Base-by-base conservation (phyloP, 78 protist genomes). In the Ministeria vibrans region DNA sequence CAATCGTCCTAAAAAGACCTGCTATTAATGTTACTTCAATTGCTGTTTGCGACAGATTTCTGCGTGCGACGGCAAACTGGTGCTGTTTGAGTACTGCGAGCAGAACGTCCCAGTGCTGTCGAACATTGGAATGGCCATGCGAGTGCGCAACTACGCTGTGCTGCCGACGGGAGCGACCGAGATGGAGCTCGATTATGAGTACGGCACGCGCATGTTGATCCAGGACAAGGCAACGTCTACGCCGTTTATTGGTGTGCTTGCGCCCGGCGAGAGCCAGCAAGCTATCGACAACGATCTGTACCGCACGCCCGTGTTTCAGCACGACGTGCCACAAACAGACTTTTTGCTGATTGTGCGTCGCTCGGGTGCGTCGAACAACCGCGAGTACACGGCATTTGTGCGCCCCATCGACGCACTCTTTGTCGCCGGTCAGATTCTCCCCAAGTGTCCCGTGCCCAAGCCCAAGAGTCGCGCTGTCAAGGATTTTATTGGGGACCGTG, bases 41-140 rank as follows among this genome's bases (percentile, higher is more conserved):
- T n/a, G n/a, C n/a, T n/a, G n/a, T n/a, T n/a, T n/a, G 78, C 42
- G 83, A 1, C 87, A 89, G 45, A 63, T 89, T 38, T 86, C 89
- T 5, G 92, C 78, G 11, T 69, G 86, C 53, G 92, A 89, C 15
- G 92, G 92, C 36, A 59, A 83, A 59, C 44, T 85, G 7, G 78
- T 85, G 0, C 81, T 89, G 27, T 25, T 80, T 15, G 92, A 89
- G 84, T 89, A 86, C 51, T 34, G 83, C 38, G 92, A 89, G 20
- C 83, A 89, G 76, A 32, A 82, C 55, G 90, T 90, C 34, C 80
- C 82, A 32, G n/a, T 89, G 39, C 9, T 85, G 22, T 53, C 66
- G 75, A 83, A 78, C 34, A 78, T 86, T 44, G 92, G 92, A 49
- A 89, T 89, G 90, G 90, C 80, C 49, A 66, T 79, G 25, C 80